phyloP scores from a whole-genome alignment of 1,284 basidiomycete genomes.

The Gymnopus androsaceus region DNA sequence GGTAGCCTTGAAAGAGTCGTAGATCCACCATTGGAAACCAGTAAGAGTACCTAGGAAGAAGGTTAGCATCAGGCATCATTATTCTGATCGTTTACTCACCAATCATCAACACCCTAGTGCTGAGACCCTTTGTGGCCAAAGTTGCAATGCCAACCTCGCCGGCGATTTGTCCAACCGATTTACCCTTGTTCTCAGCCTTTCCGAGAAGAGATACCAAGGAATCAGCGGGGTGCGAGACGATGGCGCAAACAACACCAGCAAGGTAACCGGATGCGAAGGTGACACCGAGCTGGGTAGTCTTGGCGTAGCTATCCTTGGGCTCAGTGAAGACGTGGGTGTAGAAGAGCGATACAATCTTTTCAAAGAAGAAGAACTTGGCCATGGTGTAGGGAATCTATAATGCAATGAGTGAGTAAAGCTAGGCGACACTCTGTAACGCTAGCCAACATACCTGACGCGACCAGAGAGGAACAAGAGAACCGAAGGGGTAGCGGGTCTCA shows the following conservation, averaged over 20 bases:
- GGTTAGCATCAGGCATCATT: neutral
- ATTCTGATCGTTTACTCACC: slow-evolving; percentile 23
- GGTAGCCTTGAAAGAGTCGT: slow-evolving; percentile 76
- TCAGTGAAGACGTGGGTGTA: slow-evolving; percentile 75
- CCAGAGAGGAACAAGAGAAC: slow-evolving; percentile 80
- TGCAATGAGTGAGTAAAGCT: neutral
- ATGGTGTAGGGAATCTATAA: slow-evolving; percentile 81
- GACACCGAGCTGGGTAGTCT: slow-evolving; percentile 75
- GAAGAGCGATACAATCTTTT: slow-evolving; percentile 76
- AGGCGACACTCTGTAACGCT: neutral
- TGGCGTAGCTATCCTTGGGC: slow-evolving; percentile 72
- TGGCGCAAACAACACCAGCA: slow-evolving; percentile 79
- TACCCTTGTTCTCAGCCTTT: slow-evolving; percentile 77
- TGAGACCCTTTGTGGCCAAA: slow-evolving; percentile 78
- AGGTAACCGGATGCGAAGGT: slow-evolving; percentile 83
- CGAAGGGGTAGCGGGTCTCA: slow-evolving; percentile 80
- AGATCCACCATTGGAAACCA: slow-evolving; percentile 91
- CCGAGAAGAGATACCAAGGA: slow-evolving; percentile 79
- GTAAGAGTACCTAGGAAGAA: slow-evolving; percentile 58
- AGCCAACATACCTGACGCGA: slow-evolving; percentile 65
- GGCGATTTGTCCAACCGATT: slow-evolving; percentile 65
- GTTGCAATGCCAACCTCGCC: slow-evolving; percentile 62
- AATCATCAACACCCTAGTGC: slow-evolving; percentile 59
- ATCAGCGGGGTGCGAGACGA: slow-evolving; percentile 84
- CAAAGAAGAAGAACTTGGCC: slow-evolving; percentile 88